Conservation (phyloP, 345 rosid species). For the Camelina hispida region DNA sequence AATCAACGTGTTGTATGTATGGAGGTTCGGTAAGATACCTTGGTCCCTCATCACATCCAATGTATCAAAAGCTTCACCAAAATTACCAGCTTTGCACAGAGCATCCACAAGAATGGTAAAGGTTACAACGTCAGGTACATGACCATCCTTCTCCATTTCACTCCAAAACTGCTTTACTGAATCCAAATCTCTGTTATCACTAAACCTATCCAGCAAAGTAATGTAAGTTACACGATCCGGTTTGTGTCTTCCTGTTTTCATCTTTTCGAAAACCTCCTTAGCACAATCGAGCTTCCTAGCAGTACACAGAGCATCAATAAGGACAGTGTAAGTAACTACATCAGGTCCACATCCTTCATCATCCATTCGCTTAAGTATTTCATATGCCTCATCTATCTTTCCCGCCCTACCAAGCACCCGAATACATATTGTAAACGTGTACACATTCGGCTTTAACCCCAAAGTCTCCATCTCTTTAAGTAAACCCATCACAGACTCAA, state of each 20-base stretch:
- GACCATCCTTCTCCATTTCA: slow-evolving; percentile 87
- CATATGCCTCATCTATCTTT: slow-evolving; percentile 68
- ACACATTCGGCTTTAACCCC: slow-evolving; percentile 84
- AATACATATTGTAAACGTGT: slow-evolving; percentile 93
- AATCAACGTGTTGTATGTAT: slow-evolving; percentile 82
- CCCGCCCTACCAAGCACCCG: slow-evolving; percentile 85
- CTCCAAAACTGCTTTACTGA: slow-evolving; percentile 72
- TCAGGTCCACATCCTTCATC: slow-evolving; percentile 88
- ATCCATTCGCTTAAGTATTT: slow-evolving; percentile 81
- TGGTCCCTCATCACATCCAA: slow-evolving; percentile 71
- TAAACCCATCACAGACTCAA: slow-evolving; percentile 66
- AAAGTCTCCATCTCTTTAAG: slow-evolving; percentile 80
- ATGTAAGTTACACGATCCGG: slow-evolving; percentile 82
- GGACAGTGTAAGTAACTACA: slow-evolving; percentile 86
- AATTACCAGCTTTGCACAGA: slow-evolving; percentile 64
- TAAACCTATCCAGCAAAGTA: slow-evolving; percentile 78
- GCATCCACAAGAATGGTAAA: slow-evolving; percentile 79
- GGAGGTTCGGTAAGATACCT: slow-evolving; percentile 73
- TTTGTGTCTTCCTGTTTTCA: slow-evolving; percentile 78
- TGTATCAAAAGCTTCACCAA: slow-evolving; percentile 66
- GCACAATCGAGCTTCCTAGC: slow-evolving; percentile 70
- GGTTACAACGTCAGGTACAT: slow-evolving; percentile 80
- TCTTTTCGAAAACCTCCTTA: slow-evolving; percentile 63
- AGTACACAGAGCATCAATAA: slow-evolving; percentile 84
- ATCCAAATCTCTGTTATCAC: slow-evolving; percentile 73